Percentiles rank a stretch among this genome's conserved stretches.
These are phyloP conservation scores for Lactifluus rugatus DNA, from an alignment of 768 basidiomycete species.

Conservation along the genomic window DNA sequence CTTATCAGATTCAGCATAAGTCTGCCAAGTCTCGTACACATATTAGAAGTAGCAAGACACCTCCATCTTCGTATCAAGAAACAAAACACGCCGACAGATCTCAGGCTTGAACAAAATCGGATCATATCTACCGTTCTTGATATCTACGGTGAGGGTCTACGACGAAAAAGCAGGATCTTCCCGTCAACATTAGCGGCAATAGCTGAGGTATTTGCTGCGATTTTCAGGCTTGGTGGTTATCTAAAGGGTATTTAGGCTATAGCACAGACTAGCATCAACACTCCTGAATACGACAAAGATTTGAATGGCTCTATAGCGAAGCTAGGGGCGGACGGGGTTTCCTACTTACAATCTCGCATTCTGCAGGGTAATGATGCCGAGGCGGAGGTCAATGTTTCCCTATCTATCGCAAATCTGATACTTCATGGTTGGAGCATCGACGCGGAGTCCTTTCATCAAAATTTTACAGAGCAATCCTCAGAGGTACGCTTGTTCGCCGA, in stretches of 20 bases:
- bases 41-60: constrained; percentile 40
- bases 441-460: constrained; percentile 31
- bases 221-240: background rate
- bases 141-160: constrained; percentile 42
- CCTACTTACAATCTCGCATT: constrained; percentile 24
- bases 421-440: constrained; percentile 38
- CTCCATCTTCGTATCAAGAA: constrained; percentile 27
- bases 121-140: constrained; percentile 30
- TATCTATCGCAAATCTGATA: constrained; percentile 43
- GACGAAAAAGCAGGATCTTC: constrained; percentile 41
- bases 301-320: background rate
- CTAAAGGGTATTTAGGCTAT: constrained; percentile 23
- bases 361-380: constrained; percentile 33
- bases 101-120: constrained; percentile 12
- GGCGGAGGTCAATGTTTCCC: constrained; percentile 40
- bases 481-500: background rate
- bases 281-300: constrained; percentile 8
- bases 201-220: constrained; percentile 38
- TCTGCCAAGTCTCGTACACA: constrained; percentile 32
- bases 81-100: constrained; percentile 1
- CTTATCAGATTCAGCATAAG: constrained; percentile 43
- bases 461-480: constrained; percentile 27
- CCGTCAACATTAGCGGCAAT: constrained; percentile 41
- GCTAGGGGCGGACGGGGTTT: constrained; percentile 13
- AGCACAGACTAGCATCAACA: constrained; percentile 24